Evolutionary conservation across 371 early-diverging fungal genomes (phyloP).

Genomic region (Mucor piriformis): DNA sequence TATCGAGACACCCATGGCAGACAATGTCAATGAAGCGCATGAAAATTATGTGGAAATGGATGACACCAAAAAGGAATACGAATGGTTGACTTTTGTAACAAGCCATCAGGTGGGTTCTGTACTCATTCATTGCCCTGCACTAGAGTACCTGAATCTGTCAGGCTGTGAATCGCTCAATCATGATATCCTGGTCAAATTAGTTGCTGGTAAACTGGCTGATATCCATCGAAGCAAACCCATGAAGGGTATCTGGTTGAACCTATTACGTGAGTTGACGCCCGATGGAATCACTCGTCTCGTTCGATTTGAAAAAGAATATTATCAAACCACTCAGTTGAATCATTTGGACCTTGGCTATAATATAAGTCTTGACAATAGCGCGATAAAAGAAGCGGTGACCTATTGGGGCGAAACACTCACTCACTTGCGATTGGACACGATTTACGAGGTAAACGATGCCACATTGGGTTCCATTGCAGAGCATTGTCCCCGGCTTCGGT

Average conservation of each 20-base stretch:
- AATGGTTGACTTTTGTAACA: constrained; percentile 37
- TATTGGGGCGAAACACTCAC: constrained; percentile 27
- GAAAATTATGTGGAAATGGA: constrained; percentile 39
- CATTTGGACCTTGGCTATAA: constrained; percentile 27
- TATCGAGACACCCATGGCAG: constrained; percentile 13
- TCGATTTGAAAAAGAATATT: not conserved
- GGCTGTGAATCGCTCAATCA: constrained; percentile 40
- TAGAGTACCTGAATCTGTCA: constrained; percentile 34
- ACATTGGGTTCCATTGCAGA: constrained; percentile 21
- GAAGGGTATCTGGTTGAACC: constrained; percentile 24
- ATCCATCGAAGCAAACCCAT: not conserved
- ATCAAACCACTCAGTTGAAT: not conserved
- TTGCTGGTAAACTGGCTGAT: not conserved
- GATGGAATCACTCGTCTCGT: constrained; percentile 1
- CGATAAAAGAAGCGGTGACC: constrained; percentile 7
- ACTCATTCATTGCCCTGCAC: constrained; percentile 16
- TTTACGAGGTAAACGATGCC: constrained; percentile 34
- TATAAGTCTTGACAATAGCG: constrained; percentile 1
- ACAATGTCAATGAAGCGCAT: not conserved
- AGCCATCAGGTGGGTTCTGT: constrained; percentile 22
- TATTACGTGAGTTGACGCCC: constrained; percentile 12
- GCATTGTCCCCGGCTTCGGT: constrained; percentile 31
- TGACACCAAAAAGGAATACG: constrained; percentile 41
- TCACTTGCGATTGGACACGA: constrained; percentile 39
- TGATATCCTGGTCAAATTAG: constrained; percentile 11